Evolutionary conservation across 148 eudicot genomes (phyloP).

Genomic region (Vaccinium macrocarpon): DNA sequence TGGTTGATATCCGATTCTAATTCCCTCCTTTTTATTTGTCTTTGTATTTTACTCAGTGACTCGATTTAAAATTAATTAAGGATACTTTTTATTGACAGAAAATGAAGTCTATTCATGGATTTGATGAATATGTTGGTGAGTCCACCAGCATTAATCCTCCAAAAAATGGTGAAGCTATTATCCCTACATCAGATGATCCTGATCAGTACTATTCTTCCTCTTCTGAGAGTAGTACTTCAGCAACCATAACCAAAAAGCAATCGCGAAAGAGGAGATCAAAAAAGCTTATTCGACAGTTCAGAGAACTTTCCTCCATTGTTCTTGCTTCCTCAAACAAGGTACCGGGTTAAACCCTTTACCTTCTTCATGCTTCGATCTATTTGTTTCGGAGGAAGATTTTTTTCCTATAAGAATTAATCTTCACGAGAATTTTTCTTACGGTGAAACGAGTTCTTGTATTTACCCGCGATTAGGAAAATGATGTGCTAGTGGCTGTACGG

Average conservation of each 20-base stretch:
- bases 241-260: not conserved
- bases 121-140: not conserved
- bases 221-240: not conserved
- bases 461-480: too few species aligned
- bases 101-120: not conserved
- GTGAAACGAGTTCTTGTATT: too few species aligned
- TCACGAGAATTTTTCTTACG: too few species aligned
- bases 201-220: not conserved
- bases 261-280: not conserved
- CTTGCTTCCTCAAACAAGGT: not conserved
- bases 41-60: too few species aligned
- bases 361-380: not conserved
- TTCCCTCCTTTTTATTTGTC: not conserved
- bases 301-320: not conserved
- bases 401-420: not conserved
- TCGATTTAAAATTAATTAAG: not conserved
- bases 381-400: not conserved
- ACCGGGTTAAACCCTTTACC: not conserved
- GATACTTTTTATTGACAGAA: not conserved
- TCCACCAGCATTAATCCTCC: not conserved
- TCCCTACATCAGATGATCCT: not conserved
- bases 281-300: not conserved
- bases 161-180: not conserved
- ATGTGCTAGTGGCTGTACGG: too few species aligned
- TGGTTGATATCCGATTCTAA: too few species aligned